Evolutionary conservation across 306 rosid species (phyloP), one percentile per base, ranked within the genome.

Genomic region (Canavalia gladiata): DNA sequence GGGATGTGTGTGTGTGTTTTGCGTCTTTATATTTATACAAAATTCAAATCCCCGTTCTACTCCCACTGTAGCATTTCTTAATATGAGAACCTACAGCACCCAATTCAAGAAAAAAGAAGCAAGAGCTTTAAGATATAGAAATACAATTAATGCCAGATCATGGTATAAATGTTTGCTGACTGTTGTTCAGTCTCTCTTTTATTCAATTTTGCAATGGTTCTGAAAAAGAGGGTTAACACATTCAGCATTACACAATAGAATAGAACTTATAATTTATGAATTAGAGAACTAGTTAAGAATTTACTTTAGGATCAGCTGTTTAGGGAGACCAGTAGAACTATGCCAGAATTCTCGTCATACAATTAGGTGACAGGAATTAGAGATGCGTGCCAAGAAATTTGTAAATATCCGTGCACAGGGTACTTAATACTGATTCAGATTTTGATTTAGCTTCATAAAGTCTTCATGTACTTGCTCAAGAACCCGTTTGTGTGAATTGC

Each of bases 221-320:
- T 87, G 91, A 89, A 86, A 89, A 81, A 82, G 59, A 77, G 75
- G 81, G 88, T 68, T 74, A 54, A 71, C 54, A 72, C 77, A 65
- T 80, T 83, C 68, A 69, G 80, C 78, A 76, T 73, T 84, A 76
- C 87, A 80, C 60, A 73, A 73, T 68, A 67, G 68, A 86, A 67
- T 68, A 85, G 41, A 86, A 69, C 64, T 69, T 57, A 51, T 29
- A 34, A 77, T 68, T 31, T 83, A 85, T 69, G 62, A 87, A 85
- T 79, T 50, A 75, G 77, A 82, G 76, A 84, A 83, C 87, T 31
- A 79, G 86, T 81, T 77, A 62, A 80, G 85, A 69, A 41, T 66
- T 63, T 81, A 82, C 90, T 87, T 55, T 9, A 70, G 66, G 57
- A 81, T 68, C 83, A 30, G 30, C 49, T 68, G 46, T 67, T 76